Base-by-base conservation (phyloP, 2,329 filamentous ascomycete genomes). In the Penicillium griseofulvum region DNA sequence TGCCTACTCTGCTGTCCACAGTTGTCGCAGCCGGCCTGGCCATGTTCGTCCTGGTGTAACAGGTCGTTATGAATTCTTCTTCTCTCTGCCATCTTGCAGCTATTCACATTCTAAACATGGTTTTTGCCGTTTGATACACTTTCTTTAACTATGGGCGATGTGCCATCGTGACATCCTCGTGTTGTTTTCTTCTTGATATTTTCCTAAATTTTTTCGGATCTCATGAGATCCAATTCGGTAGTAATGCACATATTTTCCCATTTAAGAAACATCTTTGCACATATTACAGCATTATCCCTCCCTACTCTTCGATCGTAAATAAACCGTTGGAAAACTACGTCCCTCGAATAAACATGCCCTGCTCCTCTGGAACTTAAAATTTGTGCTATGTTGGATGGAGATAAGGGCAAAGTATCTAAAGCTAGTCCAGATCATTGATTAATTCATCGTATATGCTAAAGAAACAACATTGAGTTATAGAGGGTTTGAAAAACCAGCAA, bases 1-100 rank as follows among this genome's bases (percentile, higher is more conserved):
- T 64, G 34, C 62, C 62, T 10, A 50, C 60, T 9, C 16, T 63
- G 17, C 17, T 65, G 11, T 52, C 62, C 2, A 43, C 49, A 10
- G 54, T 49, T 26, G 26, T 57, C 12, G 57, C 61, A 10, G 47
- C 44, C 14, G 17, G 49, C 10, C 38, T 61, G 24, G 52, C 60
- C 2, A 26, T 63, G 24, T 50, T 65, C 19, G 31, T 48, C n/a
- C 24, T 65, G 29, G 50, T 36, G 4, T 64, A 61, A 43, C 3
- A 8, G 14, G 17, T 16, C 5, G 12, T 22, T 2, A 5, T 45
- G 11, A 22, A 9, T 11, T 10, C 4, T 36, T n/a, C n/a, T 29
- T 31, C 29, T 33, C 28, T 22, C 8, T 33, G 28, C 19, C 37
- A 34, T 26, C 8, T 28, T 29, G 10, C 28, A 44, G 26, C 34